Evolutionary conservation across 768 basidiomycete genomes (phyloP).

Genomic region (Serendipita sp.): DNA sequence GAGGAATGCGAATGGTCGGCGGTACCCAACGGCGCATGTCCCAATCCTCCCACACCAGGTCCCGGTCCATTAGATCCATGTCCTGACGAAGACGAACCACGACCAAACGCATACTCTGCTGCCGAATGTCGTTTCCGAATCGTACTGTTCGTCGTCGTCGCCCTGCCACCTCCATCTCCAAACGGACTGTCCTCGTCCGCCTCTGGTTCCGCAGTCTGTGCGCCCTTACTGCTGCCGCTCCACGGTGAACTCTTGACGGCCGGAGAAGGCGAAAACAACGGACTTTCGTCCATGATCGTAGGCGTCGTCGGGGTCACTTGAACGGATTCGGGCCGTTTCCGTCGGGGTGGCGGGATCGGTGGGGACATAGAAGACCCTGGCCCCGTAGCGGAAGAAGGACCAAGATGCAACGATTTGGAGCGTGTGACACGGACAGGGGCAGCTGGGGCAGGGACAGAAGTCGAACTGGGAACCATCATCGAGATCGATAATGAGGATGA

Average conservation of each 20-base stretch:
- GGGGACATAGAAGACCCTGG: not conserved
- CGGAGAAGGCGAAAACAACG: not conserved
- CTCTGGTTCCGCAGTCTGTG: not conserved
- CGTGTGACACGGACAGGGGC: not conserved
- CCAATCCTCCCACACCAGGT: no score
- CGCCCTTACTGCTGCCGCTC: not conserved
- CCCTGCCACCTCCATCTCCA: not conserved
- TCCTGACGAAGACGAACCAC: not conserved
- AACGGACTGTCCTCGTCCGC: not conserved
- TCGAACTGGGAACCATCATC: not conserved
- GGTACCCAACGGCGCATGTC: no score
- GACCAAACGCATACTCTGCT: not conserved
- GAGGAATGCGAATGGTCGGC: not conserved
- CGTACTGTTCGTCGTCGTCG: not conserved
- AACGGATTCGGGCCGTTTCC: not conserved
- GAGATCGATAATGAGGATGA: not conserved
- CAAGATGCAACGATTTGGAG: not conserved
- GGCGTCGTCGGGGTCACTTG: not conserved
- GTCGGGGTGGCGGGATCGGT: slow-evolving; percentile 4
- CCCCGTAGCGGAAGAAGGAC: not conserved
- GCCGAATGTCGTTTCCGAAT: not conserved
- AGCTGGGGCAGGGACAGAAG: not conserved
- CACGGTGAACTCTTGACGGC: not conserved
- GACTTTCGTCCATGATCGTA: not conserved
- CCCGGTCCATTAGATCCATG: no score